A percentile compares a stretch with the other conserved stretches of the same genome.
Evolutionary conservation across 2,329 filamentous ascomycete species (phyloP).

Genomic region (Cladosporium sp.): DNA sequence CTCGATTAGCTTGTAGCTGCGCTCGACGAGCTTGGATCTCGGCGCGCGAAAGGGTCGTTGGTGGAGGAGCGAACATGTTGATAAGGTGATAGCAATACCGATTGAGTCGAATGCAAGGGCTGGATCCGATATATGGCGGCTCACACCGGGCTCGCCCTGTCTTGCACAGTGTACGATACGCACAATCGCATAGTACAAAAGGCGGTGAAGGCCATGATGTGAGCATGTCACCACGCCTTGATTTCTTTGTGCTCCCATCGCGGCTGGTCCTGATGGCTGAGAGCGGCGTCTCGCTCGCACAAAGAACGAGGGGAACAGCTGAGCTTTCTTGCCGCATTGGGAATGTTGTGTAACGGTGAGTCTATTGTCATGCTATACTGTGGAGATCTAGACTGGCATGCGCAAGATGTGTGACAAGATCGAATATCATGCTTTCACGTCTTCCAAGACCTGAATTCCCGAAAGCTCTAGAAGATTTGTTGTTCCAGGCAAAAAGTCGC

Average conservation of each 20-base stretch:
- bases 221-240: conserved; percentile 6
- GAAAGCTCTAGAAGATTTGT: too few relatives aligned
- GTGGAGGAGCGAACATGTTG: conserved; percentile 12
- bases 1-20: conserved; percentile 7
- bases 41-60: conserved; percentile 9
- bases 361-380: neutral
- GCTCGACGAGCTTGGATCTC: conserved; percentile 13
- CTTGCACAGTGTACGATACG: neutral
- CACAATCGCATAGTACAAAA: neutral
- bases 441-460: neutral
- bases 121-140: neutral
- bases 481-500: too few relatives aligned
- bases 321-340: conserved; percentile 1
- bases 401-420: too few relatives aligned
- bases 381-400: neutral
- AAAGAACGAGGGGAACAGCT: neutral
- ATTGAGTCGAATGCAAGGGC: conserved; percentile 4
- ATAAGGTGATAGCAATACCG: neutral
- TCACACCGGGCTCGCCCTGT: too few relatives aligned
- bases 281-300: conserved; percentile 3
- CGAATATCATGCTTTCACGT: neutral
- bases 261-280: conserved; percentile 6
- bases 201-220: neutral
- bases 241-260: conserved; percentile 6
- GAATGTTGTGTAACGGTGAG: neutral